Evolutionary conservation across 805 yeast species (phyloP).

Genomic region (Myxozyma mucilagina): DNA sequence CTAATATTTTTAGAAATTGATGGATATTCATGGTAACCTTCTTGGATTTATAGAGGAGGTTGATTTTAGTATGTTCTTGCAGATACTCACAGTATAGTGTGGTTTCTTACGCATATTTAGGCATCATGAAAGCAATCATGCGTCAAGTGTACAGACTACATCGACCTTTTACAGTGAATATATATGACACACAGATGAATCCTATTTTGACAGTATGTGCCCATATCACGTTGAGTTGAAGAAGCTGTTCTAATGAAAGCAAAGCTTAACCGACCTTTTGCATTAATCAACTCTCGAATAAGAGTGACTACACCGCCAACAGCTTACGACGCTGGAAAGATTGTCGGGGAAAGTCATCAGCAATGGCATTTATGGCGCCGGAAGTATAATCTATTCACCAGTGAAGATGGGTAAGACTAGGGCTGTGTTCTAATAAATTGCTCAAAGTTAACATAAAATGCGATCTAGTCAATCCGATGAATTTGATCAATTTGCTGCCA

Average conservation of each 20-base stretch:
- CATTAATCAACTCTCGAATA: slow-evolving; percentile 85
- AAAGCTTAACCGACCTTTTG: slow-evolving; percentile 72
- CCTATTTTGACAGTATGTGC: slow-evolving; percentile 40
- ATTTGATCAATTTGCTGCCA: slow-evolving; percentile 77
- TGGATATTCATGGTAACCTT: slow-evolving; percentile 70
- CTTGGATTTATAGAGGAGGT: slow-evolving; percentile 82
- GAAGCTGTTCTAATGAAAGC: too few relatives aligned
- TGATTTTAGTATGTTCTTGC: slow-evolving; percentile 54
- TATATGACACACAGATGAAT: slow-evolving; percentile 40
- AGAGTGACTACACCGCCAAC: slow-evolving; percentile 60
- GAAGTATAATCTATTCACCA: slow-evolving; percentile 70
- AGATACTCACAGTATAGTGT: too few relatives aligned
- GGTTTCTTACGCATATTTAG: not conserved
- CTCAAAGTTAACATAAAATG: not conserved
- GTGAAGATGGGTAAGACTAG: slow-evolving; percentile 4
- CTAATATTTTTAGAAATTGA: slow-evolving; percentile 44
- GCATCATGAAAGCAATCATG: slow-evolving; percentile 60
- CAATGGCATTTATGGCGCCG: slow-evolving; percentile 96
- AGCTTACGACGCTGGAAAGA: slow-evolving; percentile 45
- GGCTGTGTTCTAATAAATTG: not conserved
- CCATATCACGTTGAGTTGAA: too few relatives aligned
- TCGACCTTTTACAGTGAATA: slow-evolving; percentile 59
- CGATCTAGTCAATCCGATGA: not conserved
- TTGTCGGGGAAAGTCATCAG: slow-evolving; percentile 84
- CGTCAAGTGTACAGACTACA: slow-evolving; percentile 83